phyloP scores from a whole-genome alignment of 2,329 filamentous ascomycete species.

The Fusarium metavorans region DNA sequence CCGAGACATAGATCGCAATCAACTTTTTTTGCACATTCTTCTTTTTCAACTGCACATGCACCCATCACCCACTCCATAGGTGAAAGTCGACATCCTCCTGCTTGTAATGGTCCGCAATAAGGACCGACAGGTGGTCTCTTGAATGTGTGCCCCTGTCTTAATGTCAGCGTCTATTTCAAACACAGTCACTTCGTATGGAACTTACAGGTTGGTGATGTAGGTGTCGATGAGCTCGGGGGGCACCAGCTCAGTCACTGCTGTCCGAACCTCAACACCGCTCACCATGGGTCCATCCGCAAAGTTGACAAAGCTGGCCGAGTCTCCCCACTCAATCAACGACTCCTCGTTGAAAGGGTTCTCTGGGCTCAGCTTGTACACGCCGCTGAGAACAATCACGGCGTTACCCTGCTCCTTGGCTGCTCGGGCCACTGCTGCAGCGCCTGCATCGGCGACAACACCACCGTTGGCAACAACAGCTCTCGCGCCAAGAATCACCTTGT shows the following conservation, averaged over 20 bases:
- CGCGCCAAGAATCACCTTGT: slow-evolving; percentile 93
- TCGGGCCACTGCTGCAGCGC: slow-evolving; percentile 84
- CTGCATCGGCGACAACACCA: slow-evolving; percentile 84
- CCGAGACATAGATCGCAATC: slow-evolving; percentile 24
- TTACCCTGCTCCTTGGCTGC: slow-evolving; percentile 86
- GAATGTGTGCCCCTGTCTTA: slow-evolving; percentile 71
- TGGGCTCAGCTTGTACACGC: slow-evolving; percentile 93
- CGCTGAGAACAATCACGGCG: slow-evolving; percentile 88
- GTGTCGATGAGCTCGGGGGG: slow-evolving; percentile 80
- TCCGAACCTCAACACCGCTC: slow-evolving; percentile 80
- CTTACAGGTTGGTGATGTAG: slow-evolving; percentile 83
- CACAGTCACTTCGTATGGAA: slow-evolving; percentile 13
- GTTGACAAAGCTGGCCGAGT: slow-evolving; percentile 79
- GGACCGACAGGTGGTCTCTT: slow-evolving; percentile 77
- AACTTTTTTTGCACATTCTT: slow-evolving; percentile 9
- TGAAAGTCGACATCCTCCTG: slow-evolving; percentile 76
- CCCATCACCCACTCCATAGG: slow-evolving; percentile 51
- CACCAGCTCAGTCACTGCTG: slow-evolving; percentile 85
- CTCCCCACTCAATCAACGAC: slow-evolving; percentile 86
- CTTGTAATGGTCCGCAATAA: slow-evolving; percentile 82
- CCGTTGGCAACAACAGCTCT: slow-evolving; percentile 91
- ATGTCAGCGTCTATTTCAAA: neutral
- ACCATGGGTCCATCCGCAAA: slow-evolving; percentile 86
- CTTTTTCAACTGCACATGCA: slow-evolving; percentile 27
- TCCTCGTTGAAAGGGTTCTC: slow-evolving; percentile 88